Base-by-base conservation (phyloP, 805 yeast genomes). In the Kazachstania viticola region DNA sequence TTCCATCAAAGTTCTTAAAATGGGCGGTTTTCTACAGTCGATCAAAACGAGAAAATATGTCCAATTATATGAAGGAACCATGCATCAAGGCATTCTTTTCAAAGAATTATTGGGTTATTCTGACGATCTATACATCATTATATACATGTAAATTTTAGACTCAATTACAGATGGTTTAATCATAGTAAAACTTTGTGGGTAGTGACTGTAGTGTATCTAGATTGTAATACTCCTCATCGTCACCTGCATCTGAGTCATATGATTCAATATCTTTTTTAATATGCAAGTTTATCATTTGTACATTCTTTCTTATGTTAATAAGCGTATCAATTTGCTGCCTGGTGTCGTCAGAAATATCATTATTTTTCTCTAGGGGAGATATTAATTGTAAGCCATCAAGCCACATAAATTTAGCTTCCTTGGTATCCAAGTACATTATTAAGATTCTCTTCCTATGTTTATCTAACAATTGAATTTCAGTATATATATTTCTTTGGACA, bases 371-470 rank as follows among this genome's bases (percentile, higher is more conserved):
- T 34, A 37, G 31, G 46, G 62, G 32, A 14, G 65, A 58, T 22
- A 73, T 47, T 48, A 73, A 57, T 45, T 71, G 73, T 33, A 82
- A 52, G 0, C 93, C 94, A 55, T 83, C 94, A 22, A 78, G 58
- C 93, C 93, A 83, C 6, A 75, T 70, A 33, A 69, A 71, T 27
- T 78, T 73, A 30, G 72, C 67, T 29, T 77, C 82, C 40, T 69
- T 68, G 1, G 82, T 76, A 36, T 79, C 87, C 11, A 81, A 70
- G 48, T 67, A 81, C 44, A 81, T 77, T n/a, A 64, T 52, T 34
- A 81, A 62, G 9, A 74, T 41, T 14, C 58, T 47, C 26, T 65
- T 63, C 22, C 56, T 56, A 23, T 54, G 48, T 43, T 64, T 47
- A 42, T 64, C 73, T 9, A 64, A 38, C 14, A 78, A 50, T 1